These are phyloP conservation scores for Colletotrichum sp. DNA, from an alignment of 2,329 filamentous ascomycete genomes.

Conservation along the genomic window DNA sequence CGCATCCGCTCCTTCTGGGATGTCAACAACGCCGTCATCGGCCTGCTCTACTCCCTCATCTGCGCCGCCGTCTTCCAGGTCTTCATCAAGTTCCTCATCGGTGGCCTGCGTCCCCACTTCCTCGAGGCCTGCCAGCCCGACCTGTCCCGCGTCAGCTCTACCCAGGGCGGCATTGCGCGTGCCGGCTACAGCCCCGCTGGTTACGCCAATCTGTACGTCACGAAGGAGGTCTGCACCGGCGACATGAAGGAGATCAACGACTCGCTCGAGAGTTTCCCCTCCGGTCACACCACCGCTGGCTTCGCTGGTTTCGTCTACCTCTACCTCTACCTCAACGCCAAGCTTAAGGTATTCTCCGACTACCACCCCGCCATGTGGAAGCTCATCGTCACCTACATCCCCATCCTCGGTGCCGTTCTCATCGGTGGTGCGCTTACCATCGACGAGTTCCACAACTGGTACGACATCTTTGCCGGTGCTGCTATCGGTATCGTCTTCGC, in stretches of 20 bases:
- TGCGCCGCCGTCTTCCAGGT: constrained; percentile 78
- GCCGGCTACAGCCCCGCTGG: constrained; percentile 54
- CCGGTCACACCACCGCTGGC: constrained; percentile 75
- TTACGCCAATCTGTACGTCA: constrained; percentile 68
- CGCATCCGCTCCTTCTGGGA: constrained; percentile 73
- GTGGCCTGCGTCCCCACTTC: constrained; percentile 75
- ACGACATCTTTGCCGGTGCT: constrained; percentile 72
- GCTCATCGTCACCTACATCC: constrained; percentile 66
- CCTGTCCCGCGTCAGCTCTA: constrained; percentile 44
- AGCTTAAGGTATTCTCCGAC: constrained; percentile 77
- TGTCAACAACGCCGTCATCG: constrained; percentile 73
- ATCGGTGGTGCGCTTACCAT: constrained; percentile 75
- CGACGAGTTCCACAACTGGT: constrained; percentile 78
- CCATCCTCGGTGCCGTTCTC: constrained; percentile 69
- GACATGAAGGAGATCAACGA: constrained; percentile 70
- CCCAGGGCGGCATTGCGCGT: constrained; percentile 44
- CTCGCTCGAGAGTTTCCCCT: constrained; percentile 73
- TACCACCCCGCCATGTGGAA: constrained; percentile 80
- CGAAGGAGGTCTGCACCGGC: constrained; percentile 72
- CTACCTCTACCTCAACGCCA: constrained; percentile 77
- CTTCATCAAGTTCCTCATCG: constrained; percentile 77
- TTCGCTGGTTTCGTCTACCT: constrained; percentile 76
- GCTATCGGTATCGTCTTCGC: constrained; percentile 70
- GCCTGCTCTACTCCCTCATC: constrained; percentile 73
- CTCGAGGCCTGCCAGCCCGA: constrained; percentile 72